phyloP scores from a whole-genome alignment of 495 filamentous ascomycete genomes.

The Opeltia flavorubescens region DNA sequence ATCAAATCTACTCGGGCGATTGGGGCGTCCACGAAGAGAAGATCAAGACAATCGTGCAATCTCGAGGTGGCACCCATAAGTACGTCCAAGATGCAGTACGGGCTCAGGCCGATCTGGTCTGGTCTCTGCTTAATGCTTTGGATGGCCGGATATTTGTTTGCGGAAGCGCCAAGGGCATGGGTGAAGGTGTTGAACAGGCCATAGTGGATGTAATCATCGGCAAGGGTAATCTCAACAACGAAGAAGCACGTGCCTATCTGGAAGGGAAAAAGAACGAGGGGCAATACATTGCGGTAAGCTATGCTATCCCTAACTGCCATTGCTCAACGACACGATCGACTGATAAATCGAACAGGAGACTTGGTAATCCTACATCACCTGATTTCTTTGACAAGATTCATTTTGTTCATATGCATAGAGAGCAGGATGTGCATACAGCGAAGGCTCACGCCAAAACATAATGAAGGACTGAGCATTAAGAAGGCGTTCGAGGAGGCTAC shows the following conservation, averaged over 20 bases:
- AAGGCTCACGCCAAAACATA: no score
- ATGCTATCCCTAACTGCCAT: not conserved
- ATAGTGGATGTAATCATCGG: constrained; percentile 67
- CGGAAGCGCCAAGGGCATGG: constrained; percentile 89
- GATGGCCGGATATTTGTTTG: constrained; percentile 95
- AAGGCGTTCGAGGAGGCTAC: no score
- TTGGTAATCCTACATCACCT: no score
- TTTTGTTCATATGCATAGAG: no score
- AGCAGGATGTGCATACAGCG: no score
- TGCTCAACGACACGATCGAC: not conserved
- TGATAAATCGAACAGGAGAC: constrained; percentile 15
- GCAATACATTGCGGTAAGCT: constrained; percentile 74
- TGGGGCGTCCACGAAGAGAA: constrained; percentile 89
- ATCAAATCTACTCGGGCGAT: constrained; percentile 91
- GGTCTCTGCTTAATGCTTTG: constrained; percentile 86
- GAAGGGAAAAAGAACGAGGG: constrained; percentile 66
- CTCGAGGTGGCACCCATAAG: constrained; percentile 56
- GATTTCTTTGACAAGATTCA: no score
- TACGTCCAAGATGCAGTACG: constrained; percentile 83
- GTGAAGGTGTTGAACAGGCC: constrained; percentile 81
- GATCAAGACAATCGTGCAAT: constrained; percentile 88
- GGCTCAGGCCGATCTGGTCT: constrained; percentile 84
- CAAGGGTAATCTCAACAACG: constrained; percentile 58
- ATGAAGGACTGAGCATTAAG: no score
- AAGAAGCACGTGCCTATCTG: constrained; percentile 70